These are phyloP conservation scores for Diospyros kaki DNA, from an alignment of 148 eudicot genomes.

Conservation along the genomic window DNA sequence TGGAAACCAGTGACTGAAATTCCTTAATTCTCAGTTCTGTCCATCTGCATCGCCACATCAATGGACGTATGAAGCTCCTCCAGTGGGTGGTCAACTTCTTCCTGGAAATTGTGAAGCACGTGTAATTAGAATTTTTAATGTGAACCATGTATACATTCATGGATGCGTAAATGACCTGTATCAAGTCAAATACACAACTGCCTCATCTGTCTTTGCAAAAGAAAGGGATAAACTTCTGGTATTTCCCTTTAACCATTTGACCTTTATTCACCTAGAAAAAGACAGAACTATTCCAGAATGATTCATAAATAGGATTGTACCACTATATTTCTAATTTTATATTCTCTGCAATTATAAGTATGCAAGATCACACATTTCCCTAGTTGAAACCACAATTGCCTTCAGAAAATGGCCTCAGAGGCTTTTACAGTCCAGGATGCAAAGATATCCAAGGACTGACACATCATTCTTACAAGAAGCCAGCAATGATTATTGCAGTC, in stretches of 20 bases:
- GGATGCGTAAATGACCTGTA: neutral
- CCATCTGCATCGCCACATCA: conserved; percentile 99
- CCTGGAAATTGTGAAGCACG: conserved; percentile 32
- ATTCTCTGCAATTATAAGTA: too few relatives aligned
- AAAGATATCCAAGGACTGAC: too few relatives aligned
- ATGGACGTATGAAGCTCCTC: conserved; percentile 84
- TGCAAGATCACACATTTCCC: too few relatives aligned
- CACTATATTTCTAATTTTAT: too few relatives aligned
- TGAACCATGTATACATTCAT: neutral
- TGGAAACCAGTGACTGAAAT: conserved; percentile 63
- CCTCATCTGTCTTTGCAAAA: neutral
- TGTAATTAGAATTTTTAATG: neutral
- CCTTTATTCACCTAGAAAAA: too few relatives aligned
- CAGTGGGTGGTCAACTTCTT: conserved; percentile 75
- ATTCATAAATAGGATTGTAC: too few relatives aligned
- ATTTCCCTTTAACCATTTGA: neutral
- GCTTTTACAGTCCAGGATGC: too few relatives aligned
- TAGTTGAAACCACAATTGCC: too few relatives aligned
- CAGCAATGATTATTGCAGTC: too few relatives aligned
- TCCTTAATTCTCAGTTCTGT: conserved; percentile 79
- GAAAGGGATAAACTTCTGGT: neutral
- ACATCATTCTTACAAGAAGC: too few relatives aligned
- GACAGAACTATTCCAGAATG: too few relatives aligned
- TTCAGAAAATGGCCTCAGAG: too few relatives aligned
- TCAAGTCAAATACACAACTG: neutral